A percentile compares a stretch with the other conserved stretches of the same genome.
Conservation (phyloP, 176 grass and related monocot genomes). For the Guadua angustifolia region DNA sequence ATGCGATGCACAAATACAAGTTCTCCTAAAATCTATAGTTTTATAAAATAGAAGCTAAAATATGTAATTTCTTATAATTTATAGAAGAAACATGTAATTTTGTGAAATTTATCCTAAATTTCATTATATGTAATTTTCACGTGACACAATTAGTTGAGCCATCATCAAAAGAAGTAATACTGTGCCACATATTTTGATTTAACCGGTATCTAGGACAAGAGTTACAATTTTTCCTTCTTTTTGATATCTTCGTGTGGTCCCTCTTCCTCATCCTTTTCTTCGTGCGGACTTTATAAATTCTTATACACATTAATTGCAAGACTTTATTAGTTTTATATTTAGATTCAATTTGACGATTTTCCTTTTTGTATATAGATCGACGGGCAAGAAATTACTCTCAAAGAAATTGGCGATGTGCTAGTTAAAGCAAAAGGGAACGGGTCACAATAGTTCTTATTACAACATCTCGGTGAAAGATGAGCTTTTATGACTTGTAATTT, state of each 20-base stretch:
- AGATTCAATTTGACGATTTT: neutral
- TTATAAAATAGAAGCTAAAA: no score
- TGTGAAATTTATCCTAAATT: neutral
- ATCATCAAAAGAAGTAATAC: neutral
- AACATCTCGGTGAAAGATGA: neutral
- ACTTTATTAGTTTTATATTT: neutral
- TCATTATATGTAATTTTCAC: neutral
- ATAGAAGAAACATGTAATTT: no score
- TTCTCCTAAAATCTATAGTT: no score
- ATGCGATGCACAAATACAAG: no score
- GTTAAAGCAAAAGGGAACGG: neutral
- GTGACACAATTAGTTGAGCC: neutral
- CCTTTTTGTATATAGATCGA: neutral
- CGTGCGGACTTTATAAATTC: neutral
- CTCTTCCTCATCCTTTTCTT: neutral
- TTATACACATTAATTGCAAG: neutral
- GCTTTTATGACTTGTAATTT: neutral
- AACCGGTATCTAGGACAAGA: neutral
- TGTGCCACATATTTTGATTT: neutral
- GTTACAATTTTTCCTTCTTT: neutral
- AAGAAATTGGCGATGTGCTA: neutral
- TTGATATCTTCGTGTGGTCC: neutral
- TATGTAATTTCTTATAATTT: no score
- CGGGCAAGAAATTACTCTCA: neutral
- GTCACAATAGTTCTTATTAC: no score